phyloP scores from a whole-genome alignment of 192 early-diverging fungal species.

The Linnemannia zychae region DNA sequence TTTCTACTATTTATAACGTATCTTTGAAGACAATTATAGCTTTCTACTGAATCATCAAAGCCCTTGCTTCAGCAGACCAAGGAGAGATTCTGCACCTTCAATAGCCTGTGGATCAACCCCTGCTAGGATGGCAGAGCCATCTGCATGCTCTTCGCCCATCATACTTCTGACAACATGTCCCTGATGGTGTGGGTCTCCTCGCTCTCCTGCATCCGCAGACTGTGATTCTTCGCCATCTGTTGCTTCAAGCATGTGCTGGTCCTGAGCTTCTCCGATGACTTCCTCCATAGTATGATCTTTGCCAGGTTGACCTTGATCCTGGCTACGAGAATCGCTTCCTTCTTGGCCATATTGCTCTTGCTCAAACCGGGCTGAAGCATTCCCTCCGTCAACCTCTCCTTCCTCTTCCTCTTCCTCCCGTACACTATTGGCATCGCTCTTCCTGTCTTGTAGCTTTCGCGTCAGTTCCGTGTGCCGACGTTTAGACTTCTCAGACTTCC shows the following conservation, averaged over 20 bases:
- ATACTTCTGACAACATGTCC: no score
- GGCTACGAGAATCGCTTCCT: not conserved
- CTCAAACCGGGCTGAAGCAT: not conserved
- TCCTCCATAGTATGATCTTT: not conserved
- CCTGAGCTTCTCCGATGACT: not conserved
- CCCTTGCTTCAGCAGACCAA: not conserved
- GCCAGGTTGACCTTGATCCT: not conserved
- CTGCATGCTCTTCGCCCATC: not conserved
- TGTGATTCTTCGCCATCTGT: no score
- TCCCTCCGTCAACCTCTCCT: not conserved
- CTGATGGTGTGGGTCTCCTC: not conserved
- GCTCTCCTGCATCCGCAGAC: no score
- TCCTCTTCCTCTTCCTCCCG: not conserved
- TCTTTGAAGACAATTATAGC: not conserved
- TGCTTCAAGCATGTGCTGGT: not conserved
- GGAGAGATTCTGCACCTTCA: not conserved
- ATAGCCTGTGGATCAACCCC: not conserved
- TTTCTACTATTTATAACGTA: not conserved
- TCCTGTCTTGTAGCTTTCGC: not conserved
- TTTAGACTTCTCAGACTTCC: not conserved
- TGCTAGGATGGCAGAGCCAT: no score
- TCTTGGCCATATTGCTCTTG: not conserved
- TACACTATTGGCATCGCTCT: not conserved
- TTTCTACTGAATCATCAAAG: not conserved
- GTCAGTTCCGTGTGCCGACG: not conserved